Conservation (phyloP, 179 eudicot species). For the Silene vulgaris region DNA sequence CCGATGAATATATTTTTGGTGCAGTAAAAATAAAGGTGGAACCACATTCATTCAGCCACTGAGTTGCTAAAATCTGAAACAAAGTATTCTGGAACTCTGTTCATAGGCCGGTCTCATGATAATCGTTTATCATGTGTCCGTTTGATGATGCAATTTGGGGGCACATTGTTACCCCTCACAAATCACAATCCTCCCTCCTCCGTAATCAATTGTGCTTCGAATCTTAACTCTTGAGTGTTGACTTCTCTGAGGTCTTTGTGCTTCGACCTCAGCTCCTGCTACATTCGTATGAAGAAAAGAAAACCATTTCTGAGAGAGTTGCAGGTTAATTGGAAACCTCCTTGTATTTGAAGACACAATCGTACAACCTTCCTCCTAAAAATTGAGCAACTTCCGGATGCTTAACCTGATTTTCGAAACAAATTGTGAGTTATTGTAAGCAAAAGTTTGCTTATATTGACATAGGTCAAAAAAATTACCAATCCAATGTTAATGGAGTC, state of each 20-base stretch:
- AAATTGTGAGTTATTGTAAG: slow-evolving; percentile 2
- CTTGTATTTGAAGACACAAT: slow-evolving; percentile 92
- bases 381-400: slow-evolving; percentile 97
- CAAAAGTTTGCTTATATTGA: background rate
- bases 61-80: no score
- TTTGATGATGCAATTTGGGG: no score
- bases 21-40: no score
- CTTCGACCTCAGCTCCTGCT: background rate
- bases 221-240: background rate
- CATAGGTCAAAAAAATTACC: slow-evolving; percentile 41
- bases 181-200: background rate
- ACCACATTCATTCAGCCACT: no score
- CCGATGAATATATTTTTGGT: no score
- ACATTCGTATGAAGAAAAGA: background rate
- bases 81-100: no score
- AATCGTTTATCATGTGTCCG: no score
- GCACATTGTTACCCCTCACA: no score
- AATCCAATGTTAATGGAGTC: slow-evolving; percentile 95
- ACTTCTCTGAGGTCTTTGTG: background rate
- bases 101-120: no score
- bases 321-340: slow-evolving; percentile 33
- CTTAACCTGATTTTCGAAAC: slow-evolving; percentile 40
- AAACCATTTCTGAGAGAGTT: background rate
- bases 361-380: slow-evolving; percentile 94
- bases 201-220: background rate